A percentile compares a stretch with the other conserved stretches of the same genome.
These are phyloP conservation scores for Excoecaria agallocha DNA, from an alignment of 345 rosid species.

Conservation along the genomic window DNA sequence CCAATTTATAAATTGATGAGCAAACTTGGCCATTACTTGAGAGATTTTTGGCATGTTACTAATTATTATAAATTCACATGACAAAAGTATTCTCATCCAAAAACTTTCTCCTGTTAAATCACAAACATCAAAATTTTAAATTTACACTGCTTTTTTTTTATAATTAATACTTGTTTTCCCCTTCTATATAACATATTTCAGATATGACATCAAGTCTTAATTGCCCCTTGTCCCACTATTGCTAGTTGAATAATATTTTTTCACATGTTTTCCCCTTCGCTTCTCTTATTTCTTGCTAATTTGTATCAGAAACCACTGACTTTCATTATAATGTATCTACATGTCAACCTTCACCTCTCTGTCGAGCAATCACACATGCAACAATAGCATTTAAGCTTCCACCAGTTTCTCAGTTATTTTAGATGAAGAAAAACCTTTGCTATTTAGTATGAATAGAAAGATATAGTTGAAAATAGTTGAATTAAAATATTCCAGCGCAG, in stretches of 20 bases:
- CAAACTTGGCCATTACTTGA: not conserved
- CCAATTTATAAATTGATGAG: not conserved
- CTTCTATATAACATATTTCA: no score
- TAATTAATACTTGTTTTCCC: no score
- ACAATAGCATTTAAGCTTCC: not conserved
- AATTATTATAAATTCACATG: not conserved
- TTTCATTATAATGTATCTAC: not conserved
- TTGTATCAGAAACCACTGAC: not conserved
- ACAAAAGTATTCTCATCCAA: not conserved
- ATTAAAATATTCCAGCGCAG: not conserved
- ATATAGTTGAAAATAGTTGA: not conserved
- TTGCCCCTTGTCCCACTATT: not conserved
- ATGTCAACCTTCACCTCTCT: not conserved
- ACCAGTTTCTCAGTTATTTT: not conserved
- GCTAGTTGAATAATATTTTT: not conserved
- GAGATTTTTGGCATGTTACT: not conserved
- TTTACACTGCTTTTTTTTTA: not conserved
- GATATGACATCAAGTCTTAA: no score
- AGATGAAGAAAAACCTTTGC: not conserved
- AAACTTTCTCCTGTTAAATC: not conserved
- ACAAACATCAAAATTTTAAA: not conserved
- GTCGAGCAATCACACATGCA: no score
- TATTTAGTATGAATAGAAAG: not conserved
- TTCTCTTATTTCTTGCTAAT: not conserved
- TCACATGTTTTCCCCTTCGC: not conserved